phyloP scores from a whole-genome alignment of 2,329 filamentous ascomycete species.

The Cadophora malorum region DNA sequence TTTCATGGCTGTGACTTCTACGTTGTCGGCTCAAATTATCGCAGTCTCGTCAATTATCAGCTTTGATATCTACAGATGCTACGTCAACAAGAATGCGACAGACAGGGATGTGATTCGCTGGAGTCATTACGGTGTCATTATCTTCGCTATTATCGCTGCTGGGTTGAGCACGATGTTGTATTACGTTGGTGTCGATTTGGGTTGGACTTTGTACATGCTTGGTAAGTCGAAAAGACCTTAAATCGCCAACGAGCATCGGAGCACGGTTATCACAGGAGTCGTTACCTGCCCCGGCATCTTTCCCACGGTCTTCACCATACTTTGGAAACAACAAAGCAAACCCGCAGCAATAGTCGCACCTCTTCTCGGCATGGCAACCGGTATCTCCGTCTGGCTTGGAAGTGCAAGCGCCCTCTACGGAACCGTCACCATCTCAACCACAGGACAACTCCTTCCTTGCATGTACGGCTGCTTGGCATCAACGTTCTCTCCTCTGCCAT shows the following conservation, averaged over 20 bases:
- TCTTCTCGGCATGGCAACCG: conserved; percentile 56
- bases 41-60: conserved; percentile 85
- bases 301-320: conserved; percentile 43
- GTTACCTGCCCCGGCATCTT: conserved; percentile 40
- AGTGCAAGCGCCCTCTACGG: conserved; percentile 55
- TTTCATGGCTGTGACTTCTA: conserved; percentile 84
- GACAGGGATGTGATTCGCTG: conserved; percentile 57
- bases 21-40: conserved; percentile 80
- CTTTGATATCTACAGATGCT: conserved; percentile 85
- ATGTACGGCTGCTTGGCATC: conserved; percentile 60
- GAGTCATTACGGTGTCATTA: conserved; percentile 59
- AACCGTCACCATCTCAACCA: conserved; percentile 54
- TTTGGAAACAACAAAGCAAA: conserved; percentile 53
- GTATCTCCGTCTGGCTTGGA: conserved; percentile 59
- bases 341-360: conserved; percentile 57
- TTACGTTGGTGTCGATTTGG: conserved; percentile 59
- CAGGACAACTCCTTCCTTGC: conserved; percentile 56
- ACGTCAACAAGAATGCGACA: conserved; percentile 74
- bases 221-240: conserved; percentile 47
- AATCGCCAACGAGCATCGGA: too few species aligned
- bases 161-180: conserved; percentile 59
- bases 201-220: conserved; percentile 62
- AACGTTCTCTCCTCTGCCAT: conserved; percentile 50
- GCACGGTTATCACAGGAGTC: too few species aligned
- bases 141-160: conserved; percentile 58